Conservation (phyloP, 768 basidiomycete species). For the Panaeolus cyanescens region DNA sequence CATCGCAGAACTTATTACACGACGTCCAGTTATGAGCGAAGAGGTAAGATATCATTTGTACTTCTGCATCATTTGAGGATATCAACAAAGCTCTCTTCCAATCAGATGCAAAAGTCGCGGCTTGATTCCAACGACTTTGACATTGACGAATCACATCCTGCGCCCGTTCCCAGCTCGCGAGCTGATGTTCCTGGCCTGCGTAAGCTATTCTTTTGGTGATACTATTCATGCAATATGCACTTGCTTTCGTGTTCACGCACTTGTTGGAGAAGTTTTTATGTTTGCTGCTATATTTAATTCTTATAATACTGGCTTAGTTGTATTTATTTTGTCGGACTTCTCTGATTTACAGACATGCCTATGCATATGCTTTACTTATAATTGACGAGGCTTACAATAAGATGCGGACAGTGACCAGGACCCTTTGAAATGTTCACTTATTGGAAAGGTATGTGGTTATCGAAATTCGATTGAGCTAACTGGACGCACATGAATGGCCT, state of each 20-base stretch:
- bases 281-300: constrained; percentile 3
- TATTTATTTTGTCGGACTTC: neutral
- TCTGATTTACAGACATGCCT: neutral
- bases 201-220: constrained; percentile 50
- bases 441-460: too few relatives aligned
- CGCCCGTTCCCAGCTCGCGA: constrained; percentile 22
- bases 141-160: constrained; percentile 40
- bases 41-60: constrained; percentile 47
- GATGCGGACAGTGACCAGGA: neutral
- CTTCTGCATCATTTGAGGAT: neutral
- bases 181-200: constrained; percentile 49
- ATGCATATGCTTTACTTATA: too few relatives aligned
- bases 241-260: neutral
- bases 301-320: neutral
- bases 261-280: neutral
- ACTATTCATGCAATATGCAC: constrained; percentile 8
- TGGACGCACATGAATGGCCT: too few relatives aligned
- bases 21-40: constrained; percentile 63
- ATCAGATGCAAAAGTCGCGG: constrained; percentile 67
- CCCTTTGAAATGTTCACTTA: too few relatives aligned
- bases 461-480: too few relatives aligned
- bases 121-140: constrained; percentile 54
- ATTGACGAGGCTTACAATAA: too few relatives aligned
- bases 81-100: constrained; percentile 3
- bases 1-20: constrained; percentile 57